Percentiles rank a stretch among this genome's conserved stretches.
Evolutionary conservation across 495 filamentous ascomycete genomes (phyloP).

Genomic region (Penicillium turbatum): DNA sequence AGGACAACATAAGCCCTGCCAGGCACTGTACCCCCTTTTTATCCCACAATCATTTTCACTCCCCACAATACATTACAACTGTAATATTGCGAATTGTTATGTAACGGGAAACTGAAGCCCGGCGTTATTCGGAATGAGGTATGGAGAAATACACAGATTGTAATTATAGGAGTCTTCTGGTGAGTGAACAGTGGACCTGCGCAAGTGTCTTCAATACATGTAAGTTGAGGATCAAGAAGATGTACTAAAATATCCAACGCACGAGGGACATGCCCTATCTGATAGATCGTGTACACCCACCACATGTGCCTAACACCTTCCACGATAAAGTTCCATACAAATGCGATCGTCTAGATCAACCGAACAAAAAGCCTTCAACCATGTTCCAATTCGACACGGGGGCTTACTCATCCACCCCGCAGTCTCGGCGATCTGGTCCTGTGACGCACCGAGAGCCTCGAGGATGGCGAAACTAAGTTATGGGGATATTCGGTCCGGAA

Average conservation of each 20-base stretch:
- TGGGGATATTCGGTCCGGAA: neutral
- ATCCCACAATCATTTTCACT: neutral
- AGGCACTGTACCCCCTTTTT: neutral
- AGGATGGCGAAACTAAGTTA: neutral
- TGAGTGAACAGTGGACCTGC: neutral
- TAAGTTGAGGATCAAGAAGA: neutral
- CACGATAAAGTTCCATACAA: neutral
- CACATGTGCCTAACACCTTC: too few species aligned
- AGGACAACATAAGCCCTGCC: neutral
- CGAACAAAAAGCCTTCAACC: neutral
- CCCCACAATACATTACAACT: conserved; percentile 1
- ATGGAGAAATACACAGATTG: neutral
- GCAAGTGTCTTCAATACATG: neutral
- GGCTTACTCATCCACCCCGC: conserved; percentile 2
- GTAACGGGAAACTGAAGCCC: neutral
- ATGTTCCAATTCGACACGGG: too few species aligned
- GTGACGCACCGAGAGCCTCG: neutral
- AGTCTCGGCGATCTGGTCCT: conserved; percentile 2
- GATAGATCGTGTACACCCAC: too few species aligned
- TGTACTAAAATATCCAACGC: too few species aligned
- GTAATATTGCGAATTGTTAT: neutral
- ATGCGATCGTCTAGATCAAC: neutral
- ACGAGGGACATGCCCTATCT: neutral
- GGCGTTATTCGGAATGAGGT: neutral
- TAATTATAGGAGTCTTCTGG: neutral